Conservation (phyloP, 495 filamentous ascomycete species). For the Aspergillus asperescens region DNA sequence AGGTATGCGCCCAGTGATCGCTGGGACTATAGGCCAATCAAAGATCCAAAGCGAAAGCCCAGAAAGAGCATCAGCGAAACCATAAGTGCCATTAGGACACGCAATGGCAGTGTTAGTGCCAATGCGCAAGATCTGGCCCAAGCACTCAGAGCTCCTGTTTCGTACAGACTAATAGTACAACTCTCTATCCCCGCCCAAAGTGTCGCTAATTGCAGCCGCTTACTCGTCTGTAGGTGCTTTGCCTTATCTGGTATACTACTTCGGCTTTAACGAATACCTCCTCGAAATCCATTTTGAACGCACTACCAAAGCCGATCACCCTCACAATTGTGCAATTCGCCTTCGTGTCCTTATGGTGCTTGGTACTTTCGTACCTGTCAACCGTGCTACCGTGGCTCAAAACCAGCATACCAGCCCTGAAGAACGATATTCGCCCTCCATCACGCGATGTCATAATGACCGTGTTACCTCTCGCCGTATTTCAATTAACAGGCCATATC, state of each 20-base stretch:
- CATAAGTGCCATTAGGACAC: slow-evolving; percentile 68
- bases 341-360: slow-evolving; percentile 85
- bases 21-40: slow-evolving; percentile 44
- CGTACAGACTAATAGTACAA: slow-evolving; percentile 79
- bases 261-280: slow-evolving; percentile 96
- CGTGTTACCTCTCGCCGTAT: slow-evolving; percentile 82
- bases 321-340: slow-evolving; percentile 93
- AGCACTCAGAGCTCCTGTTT: slow-evolving; percentile 84
- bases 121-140: slow-evolving; percentile 92
- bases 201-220: slow-evolving; percentile 9
- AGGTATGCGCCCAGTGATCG: slow-evolving; percentile 31
- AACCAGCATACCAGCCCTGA: slow-evolving; percentile 66
- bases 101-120: slow-evolving; percentile 77
- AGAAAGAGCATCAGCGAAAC: slow-evolving; percentile 85
- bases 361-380: slow-evolving; percentile 69
- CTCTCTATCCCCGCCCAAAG: neutral
- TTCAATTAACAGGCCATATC: slow-evolving; percentile 92
- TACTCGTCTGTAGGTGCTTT: slow-evolving; percentile 56
- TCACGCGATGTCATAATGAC: slow-evolving; percentile 77
- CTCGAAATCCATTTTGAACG: slow-evolving; percentile 93
- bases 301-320: slow-evolving; percentile 86
- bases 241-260: slow-evolving; percentile 85
- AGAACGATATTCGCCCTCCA: slow-evolving; percentile 75
- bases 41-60: slow-evolving; percentile 55
- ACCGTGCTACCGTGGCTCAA: slow-evolving; percentile 62